Conservation (phyloP, 805 yeast species). For the Ogataea trehalophila region DNA sequence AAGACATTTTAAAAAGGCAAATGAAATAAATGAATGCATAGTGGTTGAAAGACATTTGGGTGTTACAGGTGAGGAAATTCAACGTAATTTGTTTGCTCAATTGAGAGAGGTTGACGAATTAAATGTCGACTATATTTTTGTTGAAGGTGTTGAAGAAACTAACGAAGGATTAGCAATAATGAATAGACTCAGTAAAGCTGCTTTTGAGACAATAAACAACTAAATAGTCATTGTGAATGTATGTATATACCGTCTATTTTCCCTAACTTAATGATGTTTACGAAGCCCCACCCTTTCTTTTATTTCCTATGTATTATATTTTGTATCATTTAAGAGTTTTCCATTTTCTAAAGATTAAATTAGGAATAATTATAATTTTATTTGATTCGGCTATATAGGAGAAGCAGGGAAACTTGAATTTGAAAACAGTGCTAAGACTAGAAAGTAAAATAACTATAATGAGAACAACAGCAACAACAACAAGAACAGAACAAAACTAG, state of each 20-base stretch:
- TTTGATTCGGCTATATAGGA: too few species aligned
- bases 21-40: conserved; percentile 13
- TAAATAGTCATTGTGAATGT: not conserved
- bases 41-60: conserved; percentile 38
- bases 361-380: too few species aligned
- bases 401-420: too few species aligned
- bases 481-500: not conserved
- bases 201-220: conserved; percentile 37
- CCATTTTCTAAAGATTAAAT: too few species aligned
- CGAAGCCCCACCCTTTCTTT: too few species aligned
- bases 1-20: conserved; percentile 27
- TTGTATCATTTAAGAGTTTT: too few species aligned
- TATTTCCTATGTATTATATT: too few species aligned
- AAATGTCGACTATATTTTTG: conserved; percentile 66
- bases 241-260: not conserved
- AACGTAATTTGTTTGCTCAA: conserved; percentile 66
- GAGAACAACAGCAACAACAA: too few species aligned
- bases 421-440: too few species aligned
- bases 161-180: conserved; percentile 91
- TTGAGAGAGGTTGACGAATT: conserved; percentile 73
- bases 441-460: too few species aligned
- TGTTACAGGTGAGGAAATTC: conserved; percentile 51
- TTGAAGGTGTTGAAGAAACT: conserved; percentile 73
- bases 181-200: conserved; percentile 87
- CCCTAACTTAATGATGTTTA: not conserved